Percentiles rank a stretch among this genome's conserved stretches.
Conservation (phyloP, 306 rosid genomes). For the Medicago arabica region DNA sequence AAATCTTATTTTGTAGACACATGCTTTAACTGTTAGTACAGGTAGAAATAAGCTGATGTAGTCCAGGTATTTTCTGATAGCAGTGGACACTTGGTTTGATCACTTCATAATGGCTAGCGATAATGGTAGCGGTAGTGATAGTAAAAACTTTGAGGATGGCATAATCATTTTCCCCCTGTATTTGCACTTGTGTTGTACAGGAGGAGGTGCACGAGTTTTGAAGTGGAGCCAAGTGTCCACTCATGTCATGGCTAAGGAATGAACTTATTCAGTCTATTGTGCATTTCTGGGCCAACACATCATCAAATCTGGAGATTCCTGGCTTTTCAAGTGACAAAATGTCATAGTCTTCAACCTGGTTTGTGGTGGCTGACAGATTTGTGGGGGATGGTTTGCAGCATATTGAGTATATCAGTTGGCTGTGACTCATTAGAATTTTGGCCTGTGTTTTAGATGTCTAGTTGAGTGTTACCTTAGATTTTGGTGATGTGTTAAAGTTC, state of each 20-base stretch:
- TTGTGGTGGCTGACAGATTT: constrained; percentile 60
- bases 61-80: constrained; percentile 72
- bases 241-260: constrained; percentile 81
- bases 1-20: constrained; percentile 50
- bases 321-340: constrained; percentile 54
- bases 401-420: constrained; percentile 50
- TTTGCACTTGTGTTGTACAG: constrained; percentile 99
- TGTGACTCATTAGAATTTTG: constrained; percentile 39
- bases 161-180: constrained; percentile 99
- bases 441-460: constrained; percentile 46
- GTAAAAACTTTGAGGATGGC: constrained; percentile 94
- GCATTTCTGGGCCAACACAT: constrained; percentile 61
- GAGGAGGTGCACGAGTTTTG: constrained; percentile 87
- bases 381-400: constrained; percentile 59
- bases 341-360: constrained; percentile 48
- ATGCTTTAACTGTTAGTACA: constrained; percentile 52
- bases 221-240: constrained; percentile 90
- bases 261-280: constrained; percentile 59
- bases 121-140: constrained; percentile 80
- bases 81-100: constrained; percentile 81
- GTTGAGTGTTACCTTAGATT: constrained; percentile 43
- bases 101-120: constrained; percentile 73
- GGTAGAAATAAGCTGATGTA: constrained; percentile 70
- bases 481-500: constrained; percentile 35
- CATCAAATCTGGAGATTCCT: constrained; percentile 59